These are phyloP conservation scores for Torulaspora indica DNA, from an alignment of 805 yeast species.

Conservation along the genomic window DNA sequence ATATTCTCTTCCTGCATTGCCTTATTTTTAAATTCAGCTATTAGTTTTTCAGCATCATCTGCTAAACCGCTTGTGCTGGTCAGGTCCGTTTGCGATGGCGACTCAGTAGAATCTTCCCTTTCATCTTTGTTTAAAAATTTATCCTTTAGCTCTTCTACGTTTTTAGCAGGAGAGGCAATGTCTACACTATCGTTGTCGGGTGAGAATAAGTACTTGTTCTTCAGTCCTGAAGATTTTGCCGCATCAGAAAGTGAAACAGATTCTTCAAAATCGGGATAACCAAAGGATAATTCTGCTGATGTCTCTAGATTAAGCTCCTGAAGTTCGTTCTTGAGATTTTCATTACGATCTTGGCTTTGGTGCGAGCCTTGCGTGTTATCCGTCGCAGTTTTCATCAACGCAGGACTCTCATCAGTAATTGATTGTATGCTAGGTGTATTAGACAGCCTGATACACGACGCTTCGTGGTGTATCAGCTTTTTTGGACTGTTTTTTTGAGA, in stretches of 20 bases:
- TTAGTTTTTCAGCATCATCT: constrained; percentile 11
- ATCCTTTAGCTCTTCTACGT: constrained; percentile 31
- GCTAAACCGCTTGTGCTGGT: constrained; percentile 5
- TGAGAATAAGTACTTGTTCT: constrained; percentile 29
- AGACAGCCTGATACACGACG: constrained; percentile 19
- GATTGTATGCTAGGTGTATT: constrained; percentile 32
- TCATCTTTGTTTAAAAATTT: constrained; percentile 25
- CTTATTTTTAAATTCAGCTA: constrained; percentile 8
- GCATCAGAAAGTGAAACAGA: constrained; percentile 3
- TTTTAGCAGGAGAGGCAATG: constrained; percentile 33
- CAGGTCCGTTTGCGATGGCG: constrained; percentile 11
- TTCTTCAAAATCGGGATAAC: constrained; percentile 8
- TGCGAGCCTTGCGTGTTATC: not conserved
- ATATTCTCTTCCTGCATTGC: constrained; percentile 32
- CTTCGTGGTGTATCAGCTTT: constrained; percentile 7
- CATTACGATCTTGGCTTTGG: not conserved
- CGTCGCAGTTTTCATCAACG: constrained; percentile 11
- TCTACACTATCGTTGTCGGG: constrained; percentile 30
- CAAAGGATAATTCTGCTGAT: constrained; percentile 13
- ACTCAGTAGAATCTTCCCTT: constrained; percentile 13
- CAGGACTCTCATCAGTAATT: constrained; percentile 24
- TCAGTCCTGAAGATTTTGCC: constrained; percentile 5
- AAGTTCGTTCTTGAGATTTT: constrained; percentile 1
- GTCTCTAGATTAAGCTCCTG: constrained; percentile 5
- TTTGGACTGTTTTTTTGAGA: constrained; percentile 25